Evolutionary conservation across 2,329 filamentous ascomycete species (phyloP).

Genomic region (Ilyonectria sp.): DNA sequence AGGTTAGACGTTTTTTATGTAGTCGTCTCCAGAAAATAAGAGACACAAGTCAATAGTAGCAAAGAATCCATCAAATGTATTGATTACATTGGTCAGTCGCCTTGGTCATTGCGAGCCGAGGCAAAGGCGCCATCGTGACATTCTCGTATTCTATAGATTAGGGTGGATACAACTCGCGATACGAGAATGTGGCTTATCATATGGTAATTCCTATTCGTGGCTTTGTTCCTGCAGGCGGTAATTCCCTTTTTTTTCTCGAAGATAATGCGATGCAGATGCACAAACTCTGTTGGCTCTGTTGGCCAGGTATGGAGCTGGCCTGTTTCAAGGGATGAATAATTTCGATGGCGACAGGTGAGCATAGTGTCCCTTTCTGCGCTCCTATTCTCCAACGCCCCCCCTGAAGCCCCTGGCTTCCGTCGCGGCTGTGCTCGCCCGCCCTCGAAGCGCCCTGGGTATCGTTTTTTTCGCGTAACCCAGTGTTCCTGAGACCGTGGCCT

Average conservation of each 20-base stretch:
- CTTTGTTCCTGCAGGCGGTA: neutral
- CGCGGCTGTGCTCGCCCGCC: neutral
- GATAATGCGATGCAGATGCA: neutral
- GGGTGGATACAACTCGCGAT: neutral
- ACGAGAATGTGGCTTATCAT: neutral
- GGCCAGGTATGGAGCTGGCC: neutral
- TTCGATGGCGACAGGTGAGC: too few relatives aligned
- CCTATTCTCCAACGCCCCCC: neutral
- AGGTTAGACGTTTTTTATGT: slow-evolving; percentile 26
- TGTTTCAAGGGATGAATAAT: neutral
- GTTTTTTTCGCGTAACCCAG: neutral
- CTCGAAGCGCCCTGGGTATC: neutral
- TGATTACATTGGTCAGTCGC: neutral
- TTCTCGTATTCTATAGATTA: neutral
- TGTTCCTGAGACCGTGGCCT: neutral
- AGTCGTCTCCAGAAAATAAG: slow-evolving; percentile 31
- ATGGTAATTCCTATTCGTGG: neutral
- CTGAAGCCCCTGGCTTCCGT: neutral
- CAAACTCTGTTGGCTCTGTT: neutral
- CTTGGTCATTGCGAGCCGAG: neutral
- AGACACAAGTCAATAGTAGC: slow-evolving; percentile 20
- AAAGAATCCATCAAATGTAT: neutral
- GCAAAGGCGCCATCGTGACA: neutral
- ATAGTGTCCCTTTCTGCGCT: neutral
- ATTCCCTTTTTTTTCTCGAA: neutral